Evolutionary conservation across 176 grass and related monocot genomes (phyloP), one percentile per base, ranked within the genome.

Genomic region (Cenchrus americanus): DNA sequence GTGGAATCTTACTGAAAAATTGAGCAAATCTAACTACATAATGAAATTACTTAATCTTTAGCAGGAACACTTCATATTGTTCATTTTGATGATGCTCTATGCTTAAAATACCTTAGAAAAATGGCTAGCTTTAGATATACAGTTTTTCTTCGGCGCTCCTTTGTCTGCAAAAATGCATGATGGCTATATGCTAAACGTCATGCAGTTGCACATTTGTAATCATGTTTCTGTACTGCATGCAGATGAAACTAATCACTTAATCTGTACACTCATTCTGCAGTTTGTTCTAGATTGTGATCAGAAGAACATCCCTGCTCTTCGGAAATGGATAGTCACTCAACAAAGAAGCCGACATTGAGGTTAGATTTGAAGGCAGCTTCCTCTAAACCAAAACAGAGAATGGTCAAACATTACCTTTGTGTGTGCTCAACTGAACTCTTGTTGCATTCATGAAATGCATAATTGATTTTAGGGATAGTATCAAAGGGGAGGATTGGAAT

Each of bases 201-300:
- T 37, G 62, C 9, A 70, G 41, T 37, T 46, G 32, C 22, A 76
- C n/a, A 12, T 53, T 59, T 21, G 17, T 86, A 32, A 76, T 59
- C 66, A 34, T 55, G 52, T 65, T 43, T 54, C 15, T 69, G 3
- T 55, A 52, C 17, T 0, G 0, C 21, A 24, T 82, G 61, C 19
- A 57, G 40, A 44, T 30, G 26, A 65, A 54, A 58, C n/a, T 81
- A 79, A 66, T 21, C 26, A 64, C 0, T 69, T 49, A 50, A n/a
- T 78, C 40, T 86, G 2, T 66, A 30, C 46, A 15, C 80, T 87
- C 8, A 49, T 70, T 59, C 83, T 75, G 81, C 86, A 99, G 96
- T 86, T 99, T 77, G 87, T 96, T 81, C 74, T 94, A 12, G 96
- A 99, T 82, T 99, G 96, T 79, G 96, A 99, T 84, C 91, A 89